These are phyloP conservation scores for Cydonia oblonga DNA, from an alignment of 331 rosid genomes.

Conservation along the genomic window DNA sequence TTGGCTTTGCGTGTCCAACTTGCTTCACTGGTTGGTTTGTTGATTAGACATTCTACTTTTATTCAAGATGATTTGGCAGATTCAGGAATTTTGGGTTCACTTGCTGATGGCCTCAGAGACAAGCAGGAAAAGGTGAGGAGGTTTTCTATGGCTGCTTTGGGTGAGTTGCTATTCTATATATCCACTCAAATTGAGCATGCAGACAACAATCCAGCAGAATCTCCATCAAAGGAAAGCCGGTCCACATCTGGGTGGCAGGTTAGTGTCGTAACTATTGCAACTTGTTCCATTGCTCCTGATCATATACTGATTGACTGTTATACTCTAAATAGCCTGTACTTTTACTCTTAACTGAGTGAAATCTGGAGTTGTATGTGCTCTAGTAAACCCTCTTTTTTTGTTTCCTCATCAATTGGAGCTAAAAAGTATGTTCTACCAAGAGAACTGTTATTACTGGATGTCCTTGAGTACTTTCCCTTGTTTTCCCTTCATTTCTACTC, in stretches of 20 bases:
- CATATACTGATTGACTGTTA: conserved; percentile 10
- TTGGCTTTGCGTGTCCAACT: conserved; percentile 85
- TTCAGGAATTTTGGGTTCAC: conserved; percentile 79
- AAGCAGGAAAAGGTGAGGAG: conserved; percentile 91
- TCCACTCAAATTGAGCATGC: conserved; percentile 73
- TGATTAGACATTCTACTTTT: conserved; percentile 83
- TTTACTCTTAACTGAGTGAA: not conserved
- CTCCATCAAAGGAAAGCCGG: conserved; percentile 71
- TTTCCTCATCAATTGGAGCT: not conserved
- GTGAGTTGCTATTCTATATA: conserved; percentile 85
- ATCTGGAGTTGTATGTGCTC: not conserved
- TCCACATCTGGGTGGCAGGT: conserved; percentile 80
- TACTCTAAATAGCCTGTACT: not conserved
- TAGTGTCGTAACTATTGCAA: conserved; percentile 25
- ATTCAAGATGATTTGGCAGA: conserved; percentile 75
- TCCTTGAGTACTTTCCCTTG: not conserved
- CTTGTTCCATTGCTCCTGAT: conserved; percentile 9
- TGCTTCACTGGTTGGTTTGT: conserved; percentile 79
- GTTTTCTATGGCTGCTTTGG: conserved; percentile 97
- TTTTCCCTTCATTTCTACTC: too few relatives aligned
- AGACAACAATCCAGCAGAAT: conserved; percentile 55
- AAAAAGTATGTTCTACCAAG: not conserved
- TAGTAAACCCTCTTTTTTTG: not conserved
- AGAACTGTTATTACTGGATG: not conserved
- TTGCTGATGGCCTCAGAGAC: conserved; percentile 90